Evolutionary conservation across 2,329 filamentous ascomycete species (phyloP).

Genomic region (Akanthomyces dipterigenus): DNA sequence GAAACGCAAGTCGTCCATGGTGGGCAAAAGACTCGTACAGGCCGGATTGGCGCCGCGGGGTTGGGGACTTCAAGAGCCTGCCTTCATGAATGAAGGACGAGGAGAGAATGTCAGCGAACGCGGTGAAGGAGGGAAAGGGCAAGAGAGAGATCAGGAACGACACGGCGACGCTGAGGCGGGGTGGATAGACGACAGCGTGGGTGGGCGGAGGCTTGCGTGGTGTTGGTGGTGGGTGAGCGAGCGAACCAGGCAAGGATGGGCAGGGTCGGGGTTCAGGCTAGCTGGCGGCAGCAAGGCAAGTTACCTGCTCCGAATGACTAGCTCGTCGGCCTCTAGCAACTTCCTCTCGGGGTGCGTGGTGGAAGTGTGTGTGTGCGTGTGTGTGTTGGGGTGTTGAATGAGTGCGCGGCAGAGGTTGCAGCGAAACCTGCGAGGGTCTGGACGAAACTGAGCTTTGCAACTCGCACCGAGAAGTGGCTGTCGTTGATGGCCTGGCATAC

Average conservation of each 20-base stretch:
- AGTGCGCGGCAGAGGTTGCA: not conserved
- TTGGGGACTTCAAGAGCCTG: conserved; percentile 25
- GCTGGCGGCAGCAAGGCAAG: not conserved
- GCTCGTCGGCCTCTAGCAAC: not conserved
- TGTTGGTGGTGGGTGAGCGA: not conserved
- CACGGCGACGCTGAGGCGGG: conserved; percentile 25
- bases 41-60: conserved; percentile 30
- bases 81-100: conserved; percentile 29
- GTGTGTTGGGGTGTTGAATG: no score
- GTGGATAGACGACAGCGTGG: conserved; percentile 15
- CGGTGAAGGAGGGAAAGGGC: conserved; percentile 17
- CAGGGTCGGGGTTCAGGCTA: conserved; percentile 1
- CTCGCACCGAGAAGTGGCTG: not conserved
- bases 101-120: conserved; percentile 23
- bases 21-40: conserved; percentile 29
- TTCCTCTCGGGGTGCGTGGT: not conserved
- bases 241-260: conserved; percentile 1
- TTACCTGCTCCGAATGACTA: not conserved
- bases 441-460: not conserved
- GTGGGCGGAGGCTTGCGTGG: not conserved
- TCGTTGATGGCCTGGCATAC: not conserved
- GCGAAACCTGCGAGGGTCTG: not conserved
- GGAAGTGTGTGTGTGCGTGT: not conserved
- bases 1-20: conserved; percentile 74
- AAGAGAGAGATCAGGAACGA: conserved; percentile 22